These are phyloP conservation scores for Venturia effusa DNA, from an alignment of 2,329 filamentous ascomycete species.

Conservation along the genomic window DNA sequence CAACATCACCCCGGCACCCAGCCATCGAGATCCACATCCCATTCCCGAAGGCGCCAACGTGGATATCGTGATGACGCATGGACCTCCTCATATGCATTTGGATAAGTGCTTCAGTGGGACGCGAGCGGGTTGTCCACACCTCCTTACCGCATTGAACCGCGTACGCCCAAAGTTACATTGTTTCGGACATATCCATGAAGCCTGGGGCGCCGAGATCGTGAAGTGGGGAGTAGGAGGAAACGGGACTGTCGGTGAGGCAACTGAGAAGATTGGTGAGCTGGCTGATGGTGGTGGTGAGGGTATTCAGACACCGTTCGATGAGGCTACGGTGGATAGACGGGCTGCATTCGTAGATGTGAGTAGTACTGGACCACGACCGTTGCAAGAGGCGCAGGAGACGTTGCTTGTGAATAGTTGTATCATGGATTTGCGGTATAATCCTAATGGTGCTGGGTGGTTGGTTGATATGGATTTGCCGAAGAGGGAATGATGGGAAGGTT, in stretches of 20 bases:
- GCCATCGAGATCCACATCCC: constrained; percentile 20
- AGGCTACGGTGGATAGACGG: background rate
- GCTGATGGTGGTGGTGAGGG: background rate
- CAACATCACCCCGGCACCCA: constrained; percentile 20
- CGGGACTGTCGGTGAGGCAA: background rate
- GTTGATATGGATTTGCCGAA: constrained; percentile 10
- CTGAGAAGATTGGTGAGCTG: background rate
- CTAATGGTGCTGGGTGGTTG: constrained; percentile 6
- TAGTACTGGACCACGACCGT: background rate
- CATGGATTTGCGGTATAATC: constrained; percentile 6
- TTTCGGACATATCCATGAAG: constrained; percentile 53
- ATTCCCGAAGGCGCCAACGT: constrained; percentile 34
- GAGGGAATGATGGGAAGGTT: no score
- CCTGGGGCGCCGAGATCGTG: constrained; percentile 28
- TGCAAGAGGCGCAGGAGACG: constrained; percentile 4
- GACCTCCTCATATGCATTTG: constrained; percentile 41
- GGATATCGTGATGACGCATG: constrained; percentile 52
- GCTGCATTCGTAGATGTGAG: constrained; percentile 9
- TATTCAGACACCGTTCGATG: constrained; percentile 2
- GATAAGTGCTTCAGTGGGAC: constrained; percentile 30
- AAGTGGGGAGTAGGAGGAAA: background rate
- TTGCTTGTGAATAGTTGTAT: constrained; percentile 10
- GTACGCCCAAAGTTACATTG: constrained; percentile 45
- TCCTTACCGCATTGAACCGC: constrained; percentile 40
- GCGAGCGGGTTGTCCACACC: constrained; percentile 43